These are phyloP conservation scores for Candida chauliodis DNA, from an alignment of 805 yeast genomes.

Conservation along the genomic window DNA sequence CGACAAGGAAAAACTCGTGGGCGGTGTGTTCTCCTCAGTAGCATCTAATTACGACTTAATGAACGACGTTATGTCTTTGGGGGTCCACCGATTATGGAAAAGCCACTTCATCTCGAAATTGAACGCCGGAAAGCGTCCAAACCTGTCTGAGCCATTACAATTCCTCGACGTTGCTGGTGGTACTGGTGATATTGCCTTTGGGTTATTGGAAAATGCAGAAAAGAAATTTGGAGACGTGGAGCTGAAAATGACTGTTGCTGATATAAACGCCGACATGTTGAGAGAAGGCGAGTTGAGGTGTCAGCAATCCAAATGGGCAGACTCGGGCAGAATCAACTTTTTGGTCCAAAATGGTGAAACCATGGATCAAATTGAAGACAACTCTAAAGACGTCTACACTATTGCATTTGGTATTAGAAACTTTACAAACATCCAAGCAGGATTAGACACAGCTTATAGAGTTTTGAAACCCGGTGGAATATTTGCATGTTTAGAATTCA, in stretches of 20 bases:
- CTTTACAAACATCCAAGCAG: slow-evolving; percentile 92
- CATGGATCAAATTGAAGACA: slow-evolving; percentile 76
- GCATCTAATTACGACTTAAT: slow-evolving; percentile 92
- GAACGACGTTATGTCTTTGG: slow-evolving; percentile 98
- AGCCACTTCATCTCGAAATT: slow-evolving; percentile 80
- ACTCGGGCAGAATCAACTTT: slow-evolving; percentile 65
- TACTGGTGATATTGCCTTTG: slow-evolving; percentile 97
- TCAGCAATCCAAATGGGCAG: slow-evolving; percentile 55
- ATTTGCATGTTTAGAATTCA: slow-evolving; percentile 92
- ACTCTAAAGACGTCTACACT: slow-evolving; percentile 92
- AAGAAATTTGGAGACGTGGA: slow-evolving; percentile 64
- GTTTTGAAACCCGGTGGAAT: slow-evolving; percentile 97
- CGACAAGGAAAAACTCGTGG: slow-evolving; percentile 79
- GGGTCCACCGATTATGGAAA: slow-evolving; percentile 94
- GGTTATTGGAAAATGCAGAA: slow-evolving; percentile 88
- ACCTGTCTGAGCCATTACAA: slow-evolving; percentile 68
- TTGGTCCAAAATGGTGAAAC: slow-evolving; percentile 91
- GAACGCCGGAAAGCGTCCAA: slow-evolving; percentile 93
- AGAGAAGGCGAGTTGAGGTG: slow-evolving; percentile 85
- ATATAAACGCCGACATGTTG: slow-evolving; percentile 95
- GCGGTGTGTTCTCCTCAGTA: slow-evolving; percentile 88
- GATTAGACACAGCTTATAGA: slow-evolving; percentile 91
- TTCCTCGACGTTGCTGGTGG: slow-evolving; percentile 99
- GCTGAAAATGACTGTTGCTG: slow-evolving; percentile 86
- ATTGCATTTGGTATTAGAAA: slow-evolving; percentile 97